phyloP scores from a whole-genome alignment of 108 stramenopile genomes.

The Cyclotella atomus region DNA sequence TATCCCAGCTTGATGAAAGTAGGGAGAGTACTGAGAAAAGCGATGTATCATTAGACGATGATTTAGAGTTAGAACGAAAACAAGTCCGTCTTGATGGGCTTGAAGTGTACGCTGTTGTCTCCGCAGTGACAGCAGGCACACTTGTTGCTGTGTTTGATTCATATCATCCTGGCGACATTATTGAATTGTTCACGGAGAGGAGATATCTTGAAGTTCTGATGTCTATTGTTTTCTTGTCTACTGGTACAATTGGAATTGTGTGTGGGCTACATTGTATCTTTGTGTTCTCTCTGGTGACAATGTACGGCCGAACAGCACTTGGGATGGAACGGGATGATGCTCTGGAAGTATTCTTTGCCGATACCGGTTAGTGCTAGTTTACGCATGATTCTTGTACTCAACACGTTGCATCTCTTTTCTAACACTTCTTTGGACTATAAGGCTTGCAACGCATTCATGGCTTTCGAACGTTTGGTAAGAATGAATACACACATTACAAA shows the following conservation, averaged over 20 bases:
- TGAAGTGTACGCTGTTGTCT: slow-evolving; percentile 4
- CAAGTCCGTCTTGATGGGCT: neutral
- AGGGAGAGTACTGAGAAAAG: neutral
- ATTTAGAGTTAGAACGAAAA: neutral
- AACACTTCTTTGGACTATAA: no score
- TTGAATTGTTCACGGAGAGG: neutral
- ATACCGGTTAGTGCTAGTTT: no score
- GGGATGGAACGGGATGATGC: slow-evolving; percentile 4
- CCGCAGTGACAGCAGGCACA: neutral
- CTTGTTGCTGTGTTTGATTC: neutral
- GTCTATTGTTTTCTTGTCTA: neutral
- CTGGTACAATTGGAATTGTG: neutral
- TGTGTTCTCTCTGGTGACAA: neutral
- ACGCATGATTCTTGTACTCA: no score
- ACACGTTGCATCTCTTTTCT: no score
- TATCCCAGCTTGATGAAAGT: neutral
- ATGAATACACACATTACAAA: no score
- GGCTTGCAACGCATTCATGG: slow-evolving; percentile 3
- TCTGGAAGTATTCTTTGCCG: slow-evolving; percentile 3
- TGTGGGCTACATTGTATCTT: slow-evolving; percentile 3
- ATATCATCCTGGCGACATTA: neutral
- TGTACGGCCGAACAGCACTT: neutral
- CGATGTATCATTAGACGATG: neutral
- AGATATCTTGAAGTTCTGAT: neutral
- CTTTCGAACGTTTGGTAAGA: neutral